Conservation (phyloP, 495 filamentous ascomycete species). For the Cenococcum geophilum region DNA sequence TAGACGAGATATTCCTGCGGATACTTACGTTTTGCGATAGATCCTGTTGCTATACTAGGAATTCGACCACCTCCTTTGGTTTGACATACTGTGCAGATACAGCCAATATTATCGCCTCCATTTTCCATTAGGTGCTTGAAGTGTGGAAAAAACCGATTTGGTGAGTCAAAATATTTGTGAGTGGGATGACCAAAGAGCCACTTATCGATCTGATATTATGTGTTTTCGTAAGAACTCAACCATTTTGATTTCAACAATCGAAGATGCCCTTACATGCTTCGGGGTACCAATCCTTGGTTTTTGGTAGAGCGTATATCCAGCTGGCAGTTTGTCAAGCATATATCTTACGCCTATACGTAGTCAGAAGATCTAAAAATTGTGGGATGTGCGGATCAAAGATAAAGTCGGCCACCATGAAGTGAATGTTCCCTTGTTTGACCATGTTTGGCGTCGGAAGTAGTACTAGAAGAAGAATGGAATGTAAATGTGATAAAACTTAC, state of each 20-base stretch:
- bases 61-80: constrained; percentile 11
- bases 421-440: no score
- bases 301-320: constrained; percentile 49
- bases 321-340: constrained; percentile 49
- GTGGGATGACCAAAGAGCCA: constrained; percentile 53
- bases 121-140: constrained; percentile 53
- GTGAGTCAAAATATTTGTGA: constrained; percentile 47
- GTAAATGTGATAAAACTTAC: neutral
- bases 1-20: neutral
- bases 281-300: constrained; percentile 41
- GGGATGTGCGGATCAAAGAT: neutral
- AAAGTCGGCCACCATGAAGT: no score
- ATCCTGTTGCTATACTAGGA: neutral
- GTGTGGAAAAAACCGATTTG: constrained; percentile 51
- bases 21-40: neutral
- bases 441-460: no score
- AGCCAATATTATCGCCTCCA: constrained; percentile 36
- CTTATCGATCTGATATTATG: constrained; percentile 42
- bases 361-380: neutral
- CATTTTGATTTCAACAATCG: neutral
- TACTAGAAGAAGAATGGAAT: neutral
- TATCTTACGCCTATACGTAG: constrained; percentile 42
- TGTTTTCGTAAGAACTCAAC: neutral
- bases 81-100: constrained; percentile 39
- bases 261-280: constrained; percentile 34